Base-by-base conservation (phyloP, 768 basidiomycete species). In the Hysterangium stoloniferum region DNA sequence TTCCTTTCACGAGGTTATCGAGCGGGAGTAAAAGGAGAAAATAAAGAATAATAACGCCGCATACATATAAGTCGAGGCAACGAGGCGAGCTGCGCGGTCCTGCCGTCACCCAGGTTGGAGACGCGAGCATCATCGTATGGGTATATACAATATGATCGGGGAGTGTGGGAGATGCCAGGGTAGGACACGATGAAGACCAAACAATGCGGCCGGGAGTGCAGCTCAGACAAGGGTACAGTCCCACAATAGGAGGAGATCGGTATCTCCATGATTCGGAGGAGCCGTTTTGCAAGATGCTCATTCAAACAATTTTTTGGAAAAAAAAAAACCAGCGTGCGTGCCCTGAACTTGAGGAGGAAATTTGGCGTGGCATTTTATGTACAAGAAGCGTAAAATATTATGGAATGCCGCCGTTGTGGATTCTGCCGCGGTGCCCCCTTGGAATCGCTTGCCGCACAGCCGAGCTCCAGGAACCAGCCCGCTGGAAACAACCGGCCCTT, bases 31-130 rank as follows among this genome's bases (percentile, higher is more conserved):
- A 31, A 28, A 31, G 25, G 4, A 8, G 28, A 41, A 51, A 51
- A 19, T 37, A 49, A 19, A 37, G 38, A 37, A 48, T 27, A 35
- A 48, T 24, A 31, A 19, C 20, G 40, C 40, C 20, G 40, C 22
- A 5, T 41, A 25, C 40, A 25, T 41, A 22, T 41, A 17, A 12
- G 22, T 27, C 38, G 20, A 8, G 22, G 9, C 48, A 51, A 51
- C 49, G 49, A 51, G 49, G 49, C 37, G 40, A 51, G 41, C 38
- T 51, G 49, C 40, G 40, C 41, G 29, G n/a, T 15, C 13, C 5
- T 41, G 49, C 40, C 49, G 17, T 31, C 28, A 13, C 40, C 31
- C 17, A 51, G 37, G 5, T 27, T 51, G 25, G 37, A 37, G 38
- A 40, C 48, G 48, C 36, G n/a, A 49, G 37, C 49, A 51, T 50